Percentiles rank a stretch among this genome's conserved stretches.
Evolutionary conservation across 148 eudicot species (phyloP).

Genomic region (Arctostaphylos glauca): DNA sequence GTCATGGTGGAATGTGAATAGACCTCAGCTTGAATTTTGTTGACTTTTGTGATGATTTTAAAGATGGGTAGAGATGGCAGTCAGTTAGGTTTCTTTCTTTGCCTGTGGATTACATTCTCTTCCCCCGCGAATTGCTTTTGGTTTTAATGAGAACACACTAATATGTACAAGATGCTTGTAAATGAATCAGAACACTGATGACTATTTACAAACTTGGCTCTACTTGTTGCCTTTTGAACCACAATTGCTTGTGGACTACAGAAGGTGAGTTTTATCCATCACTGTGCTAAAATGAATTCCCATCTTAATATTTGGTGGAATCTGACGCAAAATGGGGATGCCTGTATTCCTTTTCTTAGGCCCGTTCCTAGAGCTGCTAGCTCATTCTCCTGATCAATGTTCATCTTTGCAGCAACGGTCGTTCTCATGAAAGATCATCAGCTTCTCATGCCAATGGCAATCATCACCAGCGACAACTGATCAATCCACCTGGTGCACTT

Average conservation of each 20-base stretch:
- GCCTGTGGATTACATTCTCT: background rate
- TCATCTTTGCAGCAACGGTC: slow-evolving; percentile 14
- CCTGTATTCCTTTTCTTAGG: background rate
- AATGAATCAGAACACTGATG: background rate
- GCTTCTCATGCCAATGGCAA: slow-evolving; percentile 17
- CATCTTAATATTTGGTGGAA: background rate
- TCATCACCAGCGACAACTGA: slow-evolving; percentile 26
- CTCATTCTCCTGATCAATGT: slow-evolving; percentile 3
- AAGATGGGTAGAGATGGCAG: background rate
- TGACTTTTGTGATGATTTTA: background rate
- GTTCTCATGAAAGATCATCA: slow-evolving; percentile 26
- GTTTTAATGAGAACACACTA: background rate
- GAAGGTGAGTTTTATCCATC: too few relatives aligned
- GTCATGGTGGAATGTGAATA: background rate
- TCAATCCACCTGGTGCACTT: slow-evolving; percentile 17
- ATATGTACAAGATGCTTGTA: background rate
- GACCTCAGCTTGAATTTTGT: background rate
- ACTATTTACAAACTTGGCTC: background rate
- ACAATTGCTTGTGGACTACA: too few relatives aligned
- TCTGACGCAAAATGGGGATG: background rate
- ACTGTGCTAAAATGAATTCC: background rate
- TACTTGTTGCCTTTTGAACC: too few relatives aligned
- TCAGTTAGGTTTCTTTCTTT: background rate
- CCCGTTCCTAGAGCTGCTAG: background rate
- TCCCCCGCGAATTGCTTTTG: background rate